phyloP scores from a whole-genome alignment of 805 yeast genomes.

The Ogataea naganishii region DNA sequence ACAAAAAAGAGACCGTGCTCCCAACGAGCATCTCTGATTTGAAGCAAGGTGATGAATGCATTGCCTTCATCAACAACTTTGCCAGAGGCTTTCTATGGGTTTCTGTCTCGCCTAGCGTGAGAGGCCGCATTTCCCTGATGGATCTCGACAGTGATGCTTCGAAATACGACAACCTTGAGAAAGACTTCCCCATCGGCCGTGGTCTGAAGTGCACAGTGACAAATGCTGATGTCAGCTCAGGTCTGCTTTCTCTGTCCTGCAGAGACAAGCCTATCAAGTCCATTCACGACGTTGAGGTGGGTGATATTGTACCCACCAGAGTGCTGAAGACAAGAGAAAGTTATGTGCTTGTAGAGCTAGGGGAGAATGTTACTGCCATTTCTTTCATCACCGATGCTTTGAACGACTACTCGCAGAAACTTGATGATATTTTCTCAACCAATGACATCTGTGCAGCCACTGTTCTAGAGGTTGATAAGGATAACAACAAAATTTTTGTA shows the following conservation, averaged over 20 bases:
- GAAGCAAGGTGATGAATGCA: constrained; percentile 38
- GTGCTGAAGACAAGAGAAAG: constrained; percentile 49
- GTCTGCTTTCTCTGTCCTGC: constrained; percentile 39
- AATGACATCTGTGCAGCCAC: constrained; percentile 53
- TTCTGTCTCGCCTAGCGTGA: constrained; percentile 56
- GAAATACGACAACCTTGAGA: constrained; percentile 38
- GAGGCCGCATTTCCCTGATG: constrained; percentile 58
- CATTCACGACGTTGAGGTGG: constrained; percentile 43
- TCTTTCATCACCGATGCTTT: constrained; percentile 73
- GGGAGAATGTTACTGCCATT: constrained; percentile 52
- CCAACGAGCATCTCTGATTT: constrained; percentile 33
- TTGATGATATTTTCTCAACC: constrained; percentile 38
- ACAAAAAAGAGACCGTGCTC: constrained; percentile 7
- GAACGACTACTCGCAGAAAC: constrained; percentile 49
- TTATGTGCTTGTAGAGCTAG: constrained; percentile 60
- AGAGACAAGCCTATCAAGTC: constrained; percentile 33
- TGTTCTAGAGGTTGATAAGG: constrained; percentile 36
- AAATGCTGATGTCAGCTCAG: constrained; percentile 44
- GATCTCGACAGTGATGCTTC: constrained; percentile 52
- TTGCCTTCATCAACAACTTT: constrained; percentile 60
- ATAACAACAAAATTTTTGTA: constrained; percentile 48
- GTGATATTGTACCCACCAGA: constrained; percentile 51
- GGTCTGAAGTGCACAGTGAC: constrained; percentile 54
- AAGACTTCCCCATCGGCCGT: constrained; percentile 62
- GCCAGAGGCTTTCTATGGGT: constrained; percentile 58